These are phyloP conservation scores for Syzygium malaccense DNA, from an alignment of 441 rosid species.

Conservation along the genomic window DNA sequence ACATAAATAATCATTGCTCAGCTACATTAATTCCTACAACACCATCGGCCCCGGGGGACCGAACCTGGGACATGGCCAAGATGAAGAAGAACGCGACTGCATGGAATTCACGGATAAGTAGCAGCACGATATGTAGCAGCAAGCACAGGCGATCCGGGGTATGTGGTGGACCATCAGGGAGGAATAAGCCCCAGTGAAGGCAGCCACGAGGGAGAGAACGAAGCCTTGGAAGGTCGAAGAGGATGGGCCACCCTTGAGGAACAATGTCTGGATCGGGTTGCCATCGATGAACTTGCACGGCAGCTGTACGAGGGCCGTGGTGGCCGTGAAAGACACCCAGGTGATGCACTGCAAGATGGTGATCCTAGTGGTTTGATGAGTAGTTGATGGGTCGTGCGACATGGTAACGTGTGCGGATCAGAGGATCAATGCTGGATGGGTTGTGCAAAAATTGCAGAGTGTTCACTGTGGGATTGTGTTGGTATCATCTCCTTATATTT, in stretches of 20 bases:
- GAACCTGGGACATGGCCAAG: neutral
- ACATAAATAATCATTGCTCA: neutral
- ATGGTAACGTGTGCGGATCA: neutral
- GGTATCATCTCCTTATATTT: neutral
- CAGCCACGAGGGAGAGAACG: neutral
- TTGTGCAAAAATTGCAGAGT: neutral
- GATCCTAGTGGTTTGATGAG: neutral
- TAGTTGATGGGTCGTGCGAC: neutral
- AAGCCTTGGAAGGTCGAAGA: neutral
- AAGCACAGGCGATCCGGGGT: neutral
- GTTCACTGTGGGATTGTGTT: neutral
- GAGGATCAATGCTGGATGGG: neutral
- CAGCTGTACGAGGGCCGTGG: neutral
- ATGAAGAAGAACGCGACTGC: neutral
- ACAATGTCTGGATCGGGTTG: neutral
- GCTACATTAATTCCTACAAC: neutral
- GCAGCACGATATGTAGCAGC: neutral
- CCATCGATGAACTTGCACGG: neutral
- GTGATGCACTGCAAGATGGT: neutral
- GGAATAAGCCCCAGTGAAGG: neutral
- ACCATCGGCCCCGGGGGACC: neutral
- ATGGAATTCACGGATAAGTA: neutral
- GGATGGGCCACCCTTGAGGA: neutral
- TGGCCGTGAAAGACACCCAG: neutral
- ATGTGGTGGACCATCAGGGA: neutral